These are phyloP conservation scores for Suillus brevipes DNA, from an alignment of 768 basidiomycete species.

Conservation along the genomic window DNA sequence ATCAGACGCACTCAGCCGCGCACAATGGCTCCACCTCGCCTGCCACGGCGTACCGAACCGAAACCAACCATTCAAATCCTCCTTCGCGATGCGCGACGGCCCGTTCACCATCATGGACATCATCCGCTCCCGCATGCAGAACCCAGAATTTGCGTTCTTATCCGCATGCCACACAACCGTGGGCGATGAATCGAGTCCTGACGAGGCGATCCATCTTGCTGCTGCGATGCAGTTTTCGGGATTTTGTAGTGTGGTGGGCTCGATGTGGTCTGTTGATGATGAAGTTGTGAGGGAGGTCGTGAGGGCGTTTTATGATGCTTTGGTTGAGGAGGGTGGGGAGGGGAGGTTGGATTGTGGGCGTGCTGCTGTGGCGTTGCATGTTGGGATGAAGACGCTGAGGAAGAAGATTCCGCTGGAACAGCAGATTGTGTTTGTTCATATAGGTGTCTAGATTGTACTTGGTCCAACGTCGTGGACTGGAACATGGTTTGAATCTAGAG, in stretches of 20 bases:
- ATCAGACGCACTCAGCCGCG: neutral
- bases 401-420: slow-evolving; percentile 3
- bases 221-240: slow-evolving; percentile 23
- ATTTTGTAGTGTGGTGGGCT: slow-evolving; percentile 22
- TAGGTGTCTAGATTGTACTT: neutral
- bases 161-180: slow-evolving; percentile 26
- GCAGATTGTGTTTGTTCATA: slow-evolving; percentile 11
- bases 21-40: slow-evolving; percentile 21
- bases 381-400: neutral
- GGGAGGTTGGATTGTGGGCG: neutral
- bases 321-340: neutral
- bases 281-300: neutral
- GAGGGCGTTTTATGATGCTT: slow-evolving; percentile 1
- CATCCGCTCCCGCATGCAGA: neutral
- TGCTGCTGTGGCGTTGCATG: slow-evolving; percentile 5
- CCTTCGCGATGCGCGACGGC: slow-evolving; percentile 4
- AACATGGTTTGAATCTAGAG: too few relatives aligned
- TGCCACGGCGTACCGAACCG: slow-evolving; percentile 17
- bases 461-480: too few relatives aligned
- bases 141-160: slow-evolving; percentile 13
- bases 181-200: slow-evolving; percentile 14
- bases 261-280: slow-evolving; percentile 21
- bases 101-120: slow-evolving; percentile 5
- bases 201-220: slow-evolving; percentile 23
- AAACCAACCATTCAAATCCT: slow-evolving; percentile 15